Evolutionary conservation across 345 rosid species (phyloP), one percentile per base, ranked within the genome.

Genomic region (Citrus mangshanensis): DNA sequence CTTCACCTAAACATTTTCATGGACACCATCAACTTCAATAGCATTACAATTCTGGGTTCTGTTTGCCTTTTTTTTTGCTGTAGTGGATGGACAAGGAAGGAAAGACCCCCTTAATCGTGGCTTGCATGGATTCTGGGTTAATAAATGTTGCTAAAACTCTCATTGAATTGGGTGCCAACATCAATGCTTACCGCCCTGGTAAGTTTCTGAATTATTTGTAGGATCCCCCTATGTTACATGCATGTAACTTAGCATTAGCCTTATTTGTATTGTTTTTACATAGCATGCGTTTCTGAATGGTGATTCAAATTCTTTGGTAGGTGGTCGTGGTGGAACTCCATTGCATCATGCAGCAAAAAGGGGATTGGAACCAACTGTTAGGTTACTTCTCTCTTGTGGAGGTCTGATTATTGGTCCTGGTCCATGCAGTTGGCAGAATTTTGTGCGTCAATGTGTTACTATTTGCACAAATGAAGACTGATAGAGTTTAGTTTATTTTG

Each of bases 341-440:
- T 81, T 87, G 68, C 91, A 89, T 84, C 91, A 89, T 78, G 91
- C 91, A 5, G 88, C 89, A 5, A 89, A 89, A 85, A 74, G 84
- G 75, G 91, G 89, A 72, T 82, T 87, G 71, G 85, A 77, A 49
- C 78, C 73, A 25, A 84, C 85, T 75, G 89, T 89, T 60, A 82
- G 81, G 67, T 81, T 85, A 40, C 91, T 89, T 82, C 86, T 86
- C 75, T 81, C 83, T 34, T 79, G 60, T 66, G 88, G 88, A 61
- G 91, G 91, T 88, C 60, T 75, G 49, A 18, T 5, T 78, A 12
- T 49, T 37, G 19, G 66, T 79, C 77, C 28, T 14, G 49, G 22
- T n/a, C 65, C 18, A 22, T n/a, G 59, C 27, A 32, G 35, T 55
- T 70, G 27, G 13, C 73, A 25, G 73, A 58, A 40, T 74, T 34